Evolutionary conservation across 257 asterid species (phyloP).

Genomic region (Solanum rostratum): DNA sequence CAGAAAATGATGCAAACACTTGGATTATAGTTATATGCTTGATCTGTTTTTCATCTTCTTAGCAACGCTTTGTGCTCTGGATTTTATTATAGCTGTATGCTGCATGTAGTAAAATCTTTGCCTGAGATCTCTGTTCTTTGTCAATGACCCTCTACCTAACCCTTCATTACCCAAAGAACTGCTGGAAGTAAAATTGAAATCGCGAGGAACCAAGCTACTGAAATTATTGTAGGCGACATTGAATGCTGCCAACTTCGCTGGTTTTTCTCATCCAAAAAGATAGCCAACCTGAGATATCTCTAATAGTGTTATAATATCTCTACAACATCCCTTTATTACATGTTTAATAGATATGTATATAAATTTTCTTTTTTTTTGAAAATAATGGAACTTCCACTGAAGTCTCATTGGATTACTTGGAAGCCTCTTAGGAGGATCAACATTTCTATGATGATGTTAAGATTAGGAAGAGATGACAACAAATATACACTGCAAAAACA

Average conservation of each 20-base stretch:
- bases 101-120: background rate
- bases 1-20: background rate
- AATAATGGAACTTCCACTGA: background rate
- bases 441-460: background rate
- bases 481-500: background rate
- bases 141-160: constrained; percentile 37
- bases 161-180: constrained; percentile 43
- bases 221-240: constrained; percentile 51
- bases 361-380: background rate
- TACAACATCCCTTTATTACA: background rate
- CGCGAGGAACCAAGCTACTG: background rate
- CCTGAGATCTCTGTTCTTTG: background rate
- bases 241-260: constrained; percentile 31
- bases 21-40: background rate
- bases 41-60: background rate
- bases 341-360: background rate
- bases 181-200: background rate
- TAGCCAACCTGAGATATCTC: background rate
- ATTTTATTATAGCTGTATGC: background rate
- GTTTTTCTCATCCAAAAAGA: constrained; percentile 28
- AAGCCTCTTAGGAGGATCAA: background rate
- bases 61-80: background rate
- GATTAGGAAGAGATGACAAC: background rate
- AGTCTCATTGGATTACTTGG: background rate
- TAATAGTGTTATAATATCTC: background rate